A percentile compares a stretch with the other conserved stretches of the same genome.
Conservation (phyloP, 2,329 filamentous ascomycete genomes). For the Parafenestella ontariensis region DNA sequence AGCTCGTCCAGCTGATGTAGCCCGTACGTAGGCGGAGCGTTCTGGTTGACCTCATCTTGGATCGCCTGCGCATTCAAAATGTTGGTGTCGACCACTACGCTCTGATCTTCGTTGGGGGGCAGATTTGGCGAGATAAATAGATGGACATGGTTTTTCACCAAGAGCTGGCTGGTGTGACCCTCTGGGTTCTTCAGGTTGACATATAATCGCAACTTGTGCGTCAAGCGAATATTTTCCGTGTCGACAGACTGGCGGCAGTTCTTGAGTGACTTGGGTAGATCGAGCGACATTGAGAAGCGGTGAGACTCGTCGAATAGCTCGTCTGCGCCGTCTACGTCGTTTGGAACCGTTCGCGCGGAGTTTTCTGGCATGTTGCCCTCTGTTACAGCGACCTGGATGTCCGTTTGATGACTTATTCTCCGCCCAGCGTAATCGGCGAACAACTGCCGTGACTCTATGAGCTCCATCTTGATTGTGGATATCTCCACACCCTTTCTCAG, state of each 20-base stretch:
- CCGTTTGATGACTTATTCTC: slow-evolving; percentile 38
- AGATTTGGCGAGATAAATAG: slow-evolving; percentile 96
- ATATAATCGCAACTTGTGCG: slow-evolving; percentile 90
- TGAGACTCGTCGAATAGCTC: slow-evolving; percentile 63
- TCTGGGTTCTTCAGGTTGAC: slow-evolving; percentile 94
- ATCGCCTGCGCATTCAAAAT: slow-evolving; percentile 51
- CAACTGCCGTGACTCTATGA: slow-evolving; percentile 68
- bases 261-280: slow-evolving; percentile 81
- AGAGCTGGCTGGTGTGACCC: slow-evolving; percentile 90
- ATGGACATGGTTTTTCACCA: slow-evolving; percentile 87
- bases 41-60: slow-evolving; percentile 64
- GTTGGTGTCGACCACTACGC: slow-evolving; percentile 61
- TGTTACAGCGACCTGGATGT: slow-evolving; percentile 41
- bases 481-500: slow-evolving; percentile 87
- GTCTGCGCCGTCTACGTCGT: slow-evolving; percentile 42
- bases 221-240: slow-evolving; percentile 85
- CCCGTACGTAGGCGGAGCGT: slow-evolving; percentile 91
- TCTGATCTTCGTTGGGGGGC: slow-evolving; percentile 85
- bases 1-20: slow-evolving; percentile 88
- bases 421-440: slow-evolving; percentile 54
- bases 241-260: slow-evolving; percentile 90
- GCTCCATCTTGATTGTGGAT: slow-evolving; percentile 79
- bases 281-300: slow-evolving; percentile 64
- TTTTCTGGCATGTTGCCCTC: slow-evolving; percentile 48
- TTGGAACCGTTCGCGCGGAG: slow-evolving; percentile 37